Conservation (phyloP, 1,139 yeast genomes). For the Protomyces pachydermus region DNA sequence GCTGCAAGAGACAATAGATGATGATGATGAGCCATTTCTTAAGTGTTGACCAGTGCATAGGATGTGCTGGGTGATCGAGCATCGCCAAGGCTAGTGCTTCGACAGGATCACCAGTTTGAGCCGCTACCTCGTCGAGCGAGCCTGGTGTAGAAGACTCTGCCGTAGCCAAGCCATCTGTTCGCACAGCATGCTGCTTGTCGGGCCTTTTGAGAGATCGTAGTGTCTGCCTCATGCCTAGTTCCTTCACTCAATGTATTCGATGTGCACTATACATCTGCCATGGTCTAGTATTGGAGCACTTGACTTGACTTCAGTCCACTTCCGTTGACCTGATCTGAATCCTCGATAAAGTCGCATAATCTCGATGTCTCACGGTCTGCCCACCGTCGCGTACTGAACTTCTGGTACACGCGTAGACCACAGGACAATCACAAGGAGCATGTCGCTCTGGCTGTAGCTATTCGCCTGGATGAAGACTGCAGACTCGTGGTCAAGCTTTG, state of each 20-base stretch:
- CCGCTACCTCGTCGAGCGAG: neutral
- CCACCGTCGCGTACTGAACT: too few relatives aligned
- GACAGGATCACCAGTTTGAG: neutral
- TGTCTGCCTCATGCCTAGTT: neutral
- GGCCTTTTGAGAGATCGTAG: neutral
- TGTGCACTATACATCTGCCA: neutral
- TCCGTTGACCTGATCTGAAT: too few relatives aligned
- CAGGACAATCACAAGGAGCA: too few relatives aligned
- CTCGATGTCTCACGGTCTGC: neutral
- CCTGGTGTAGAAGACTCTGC: neutral
- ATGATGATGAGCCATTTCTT: slow-evolving; percentile 26
- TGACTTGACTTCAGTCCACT: too few relatives aligned
- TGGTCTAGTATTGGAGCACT: too few relatives aligned
- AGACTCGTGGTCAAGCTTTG: too few relatives aligned
- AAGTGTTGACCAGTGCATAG: slow-evolving; percentile 23
- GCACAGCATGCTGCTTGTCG: neutral
- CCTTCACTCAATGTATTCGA: too few relatives aligned
- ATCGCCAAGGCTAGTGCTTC: neutral
- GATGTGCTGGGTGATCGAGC: slow-evolving; percentile 27
- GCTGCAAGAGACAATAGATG: slow-evolving; percentile 17
- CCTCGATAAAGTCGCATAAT: neutral
- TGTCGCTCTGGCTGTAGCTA: too few relatives aligned
- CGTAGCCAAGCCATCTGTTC: too few relatives aligned
- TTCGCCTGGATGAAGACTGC: too few relatives aligned
- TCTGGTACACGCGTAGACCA: too few relatives aligned